These are phyloP conservation scores for Metarhizium anisopliae DNA, from an alignment of 2,329 filamentous ascomycete species.

Conservation along the genomic window DNA sequence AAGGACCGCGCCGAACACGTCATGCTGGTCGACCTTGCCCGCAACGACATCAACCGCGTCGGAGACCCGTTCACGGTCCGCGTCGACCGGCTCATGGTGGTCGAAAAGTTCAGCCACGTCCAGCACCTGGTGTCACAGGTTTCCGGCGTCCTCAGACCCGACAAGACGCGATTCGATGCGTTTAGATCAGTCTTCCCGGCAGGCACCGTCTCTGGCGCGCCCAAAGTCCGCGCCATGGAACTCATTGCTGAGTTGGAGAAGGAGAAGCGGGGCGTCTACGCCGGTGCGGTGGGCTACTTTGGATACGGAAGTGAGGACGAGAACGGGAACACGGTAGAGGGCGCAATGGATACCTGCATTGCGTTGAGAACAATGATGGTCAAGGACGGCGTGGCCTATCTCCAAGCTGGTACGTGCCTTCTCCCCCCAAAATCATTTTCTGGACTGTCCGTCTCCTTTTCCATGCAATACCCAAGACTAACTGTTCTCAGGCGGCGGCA, in stretches of 20 bases:
- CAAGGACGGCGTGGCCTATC: slow-evolving; percentile 83
- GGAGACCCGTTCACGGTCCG: slow-evolving; percentile 83
- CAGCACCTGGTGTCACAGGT: slow-evolving; percentile 97
- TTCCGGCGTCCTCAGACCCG: slow-evolving; percentile 75
- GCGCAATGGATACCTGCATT: slow-evolving; percentile 83
- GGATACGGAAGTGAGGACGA: slow-evolving; percentile 68
- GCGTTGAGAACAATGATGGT: slow-evolving; percentile 86
- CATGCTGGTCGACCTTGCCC: slow-evolving; percentile 92
- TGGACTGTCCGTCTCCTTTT: background rate
- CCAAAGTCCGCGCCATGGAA: slow-evolving; percentile 95
- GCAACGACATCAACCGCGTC: slow-evolving; percentile 94
- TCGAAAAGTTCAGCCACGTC: slow-evolving; percentile 91
- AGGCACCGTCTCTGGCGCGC: slow-evolving; percentile 88
- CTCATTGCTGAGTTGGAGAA: slow-evolving; percentile 88
- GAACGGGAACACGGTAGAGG: slow-evolving; percentile 57
- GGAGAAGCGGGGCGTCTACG: slow-evolving; percentile 93
- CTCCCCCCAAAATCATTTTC: background rate
- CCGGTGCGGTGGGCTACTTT: slow-evolving; percentile 94
- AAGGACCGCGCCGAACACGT: slow-evolving; percentile 95
- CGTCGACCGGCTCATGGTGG: slow-evolving; percentile 90
- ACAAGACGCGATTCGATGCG: slow-evolving; percentile 85
- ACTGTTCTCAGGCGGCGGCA: slow-evolving; percentile 57
- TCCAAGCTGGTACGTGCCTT: slow-evolving; percentile 59
- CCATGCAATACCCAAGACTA: background rate
- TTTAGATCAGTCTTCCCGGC: slow-evolving; percentile 96